phyloP scores from a whole-genome alignment of 371 early-diverging fungal genomes.

The Blakeslea trispora region DNA sequence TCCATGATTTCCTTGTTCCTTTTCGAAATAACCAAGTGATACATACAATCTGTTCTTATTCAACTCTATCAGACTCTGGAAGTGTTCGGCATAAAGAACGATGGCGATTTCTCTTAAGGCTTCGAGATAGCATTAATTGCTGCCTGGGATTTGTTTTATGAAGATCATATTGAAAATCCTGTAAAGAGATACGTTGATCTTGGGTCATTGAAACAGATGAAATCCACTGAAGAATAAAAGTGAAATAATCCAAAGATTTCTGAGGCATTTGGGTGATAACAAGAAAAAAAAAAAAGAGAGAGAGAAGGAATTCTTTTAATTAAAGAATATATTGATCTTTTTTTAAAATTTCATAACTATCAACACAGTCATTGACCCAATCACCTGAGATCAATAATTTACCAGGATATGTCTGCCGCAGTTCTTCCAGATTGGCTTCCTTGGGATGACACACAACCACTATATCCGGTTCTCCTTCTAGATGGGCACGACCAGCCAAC shows the following conservation, averaged over 20 bases:
- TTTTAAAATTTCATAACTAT: constrained; percentile 14
- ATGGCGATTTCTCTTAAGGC: constrained; percentile 17
- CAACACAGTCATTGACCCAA: constrained; percentile 21
- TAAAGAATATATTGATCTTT: constrained; percentile 11
- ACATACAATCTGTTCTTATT: no score
- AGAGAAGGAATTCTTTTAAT: not conserved
- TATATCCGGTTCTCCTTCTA: constrained; percentile 3
- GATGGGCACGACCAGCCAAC: constrained; percentile 5
- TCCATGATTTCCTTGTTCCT: no score
- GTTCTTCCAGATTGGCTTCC: not conserved
- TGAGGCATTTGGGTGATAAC: not conserved
- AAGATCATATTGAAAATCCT: not conserved
- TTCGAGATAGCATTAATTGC: constrained; percentile 16
- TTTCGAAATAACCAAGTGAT: no score
- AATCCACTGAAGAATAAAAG: constrained; percentile 13
- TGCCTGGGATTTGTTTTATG: constrained; percentile 24
- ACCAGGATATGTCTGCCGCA: not conserved
- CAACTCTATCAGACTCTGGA: constrained; percentile 11
- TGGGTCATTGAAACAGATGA: not conserved
- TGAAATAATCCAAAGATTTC: constrained; percentile 1
- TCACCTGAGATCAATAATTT: constrained; percentile 4
- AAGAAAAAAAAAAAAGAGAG: constrained; percentile 5
- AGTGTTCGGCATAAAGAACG: constrained; percentile 6
- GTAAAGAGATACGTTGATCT: not conserved
- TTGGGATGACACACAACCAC: constrained; percentile 14